These are phyloP conservation scores for Leucocoprinus leucothites DNA, from an alignment of 768 basidiomycete species.

Conservation along the genomic window DNA sequence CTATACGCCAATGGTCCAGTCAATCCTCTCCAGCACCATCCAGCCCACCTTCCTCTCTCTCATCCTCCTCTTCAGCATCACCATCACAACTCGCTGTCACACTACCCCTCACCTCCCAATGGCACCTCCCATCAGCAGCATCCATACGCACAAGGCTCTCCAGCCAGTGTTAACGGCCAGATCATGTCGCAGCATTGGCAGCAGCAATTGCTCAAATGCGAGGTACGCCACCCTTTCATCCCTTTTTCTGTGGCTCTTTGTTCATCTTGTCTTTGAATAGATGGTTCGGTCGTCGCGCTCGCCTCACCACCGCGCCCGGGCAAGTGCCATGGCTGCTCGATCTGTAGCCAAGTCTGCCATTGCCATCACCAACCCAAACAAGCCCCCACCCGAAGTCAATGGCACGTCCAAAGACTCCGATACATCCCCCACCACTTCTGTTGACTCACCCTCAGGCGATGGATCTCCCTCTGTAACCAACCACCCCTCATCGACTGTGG, in stretches of 20 bases:
- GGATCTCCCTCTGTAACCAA: slow-evolving; percentile 35
- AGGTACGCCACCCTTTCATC: slow-evolving; percentile 45
- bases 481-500: slow-evolving; percentile 75
- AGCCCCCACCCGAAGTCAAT: slow-evolving; percentile 36
- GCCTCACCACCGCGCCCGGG: slow-evolving; percentile 91
- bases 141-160: slow-evolving; percentile 33
- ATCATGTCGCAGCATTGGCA: slow-evolving; percentile 87
- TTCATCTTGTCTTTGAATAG: slow-evolving; percentile 50
- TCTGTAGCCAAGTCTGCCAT: slow-evolving; percentile 85
- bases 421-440: slow-evolving; percentile 25
- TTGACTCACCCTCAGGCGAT: background rate
- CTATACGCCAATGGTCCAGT: slow-evolving; percentile 71
- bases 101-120: slow-evolving; percentile 78
- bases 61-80: slow-evolving; percentile 62
- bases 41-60: slow-evolving; percentile 51
- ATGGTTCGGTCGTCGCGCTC: slow-evolving; percentile 82
- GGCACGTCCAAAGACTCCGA: slow-evolving; percentile 30
- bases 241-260: slow-evolving; percentile 8
- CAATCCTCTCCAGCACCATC: slow-evolving; percentile 61
- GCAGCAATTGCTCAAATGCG: slow-evolving; percentile 88
- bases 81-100: slow-evolving; percentile 77
- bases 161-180: slow-evolving; percentile 62
- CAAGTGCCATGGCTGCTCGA: slow-evolving; percentile 92
- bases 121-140: slow-evolving; percentile 60
- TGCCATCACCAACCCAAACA: slow-evolving; percentile 89